Base-by-base conservation (phyloP, 768 basidiomycete genomes). In the Amanita fuliginea region DNA sequence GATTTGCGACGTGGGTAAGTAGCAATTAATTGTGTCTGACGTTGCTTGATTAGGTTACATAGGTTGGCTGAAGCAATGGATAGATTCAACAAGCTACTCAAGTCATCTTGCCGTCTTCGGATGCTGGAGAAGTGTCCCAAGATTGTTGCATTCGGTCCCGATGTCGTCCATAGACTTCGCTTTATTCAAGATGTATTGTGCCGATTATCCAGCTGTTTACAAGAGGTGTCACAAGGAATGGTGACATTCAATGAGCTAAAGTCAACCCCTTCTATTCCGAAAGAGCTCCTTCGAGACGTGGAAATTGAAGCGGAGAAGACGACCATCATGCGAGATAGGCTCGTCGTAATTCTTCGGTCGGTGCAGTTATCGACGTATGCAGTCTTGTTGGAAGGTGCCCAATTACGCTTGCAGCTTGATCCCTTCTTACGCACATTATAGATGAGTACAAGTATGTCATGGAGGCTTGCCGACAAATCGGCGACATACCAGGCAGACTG, bases 1-100 rank as follows among this genome's bases (percentile, higher is more conserved):
- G 73, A 75, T 33, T 62, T 77, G 24, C 71, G 90, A 60, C 63
- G 75, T 28, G 64, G 74, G 93, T 93, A 62, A 64, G 81, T 68
- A 18, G 22, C 19, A n/a, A 16, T 39, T 5, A 14, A 47, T n/a
- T 26, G n/a, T 10, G 11, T 24, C 19, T 13, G 33, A 4, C 33
- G 16, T 14, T 34, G 19, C 19, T 21, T 47, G 13, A 47, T 10
- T 24, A 18, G 33, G 11, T 46, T 51, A 26, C 18, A 8, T 34
- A 73, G 68, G 13, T 60, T 74, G 53, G 60, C 67, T 16, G 35
- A 42, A 46, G 32, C 35, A n/a, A 51, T 62, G 34, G 44, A 47
- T 13, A 42, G 56, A 26, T 62, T 60, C 42, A 55, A 58, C 11
- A 55, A 57, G 45, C 52, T 73, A 5, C 49, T 58, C 21, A 45